Base-by-base conservation (phyloP, 257 asterid species). In the Thymus mandschuricus region DNA sequence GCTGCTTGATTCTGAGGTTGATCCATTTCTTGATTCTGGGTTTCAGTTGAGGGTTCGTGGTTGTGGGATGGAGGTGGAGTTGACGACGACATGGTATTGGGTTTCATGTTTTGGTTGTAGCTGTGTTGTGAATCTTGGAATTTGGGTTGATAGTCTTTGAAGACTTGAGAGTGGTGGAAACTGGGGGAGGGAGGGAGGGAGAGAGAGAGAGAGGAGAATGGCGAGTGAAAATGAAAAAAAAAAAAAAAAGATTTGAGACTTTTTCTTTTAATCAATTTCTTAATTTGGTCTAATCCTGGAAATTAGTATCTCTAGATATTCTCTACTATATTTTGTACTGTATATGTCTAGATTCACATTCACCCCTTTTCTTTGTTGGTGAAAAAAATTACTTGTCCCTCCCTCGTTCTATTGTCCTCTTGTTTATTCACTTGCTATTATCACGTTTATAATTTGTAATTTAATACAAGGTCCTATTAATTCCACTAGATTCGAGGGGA, bases 41-140 rank as follows among this genome's bases (percentile, higher is more conserved):
- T 28, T 44, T 61, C 41, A 8, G 6, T 49, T 43, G 70, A 12
- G 73, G 82, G 79, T 1, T 72, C 35, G 13, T 76, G 81, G 60
- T 70, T 71, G 78, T 77, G 56, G 29, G 82, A 60, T 41, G 81
- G 73, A 0, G 81, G 72, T 13, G 81, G 81, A 48, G 81, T 45
- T 65, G 86, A 75, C 72, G 83, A 82, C 45, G 81, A 82, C 86
- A 79, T 78, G 77, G 68, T 9, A 2, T 55, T 63, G 73, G 70
- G 6, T 5, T 55, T 56, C 70, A 15, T 31, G 68, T 34, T 21
- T 58, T 33, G 66, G 54, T 51, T 59, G 51, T 15, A 40, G 61
- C 61, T 55, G 73, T 71, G 73, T 51, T 52, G 75, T 68, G 73
- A 69, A 79, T 65, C 76, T 66, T 55, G 82, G 65, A 60, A 45